Evolutionary conservation across 2,329 filamentous ascomycete genomes (phyloP).

Genomic region (Exophiala dermatitidis): DNA sequence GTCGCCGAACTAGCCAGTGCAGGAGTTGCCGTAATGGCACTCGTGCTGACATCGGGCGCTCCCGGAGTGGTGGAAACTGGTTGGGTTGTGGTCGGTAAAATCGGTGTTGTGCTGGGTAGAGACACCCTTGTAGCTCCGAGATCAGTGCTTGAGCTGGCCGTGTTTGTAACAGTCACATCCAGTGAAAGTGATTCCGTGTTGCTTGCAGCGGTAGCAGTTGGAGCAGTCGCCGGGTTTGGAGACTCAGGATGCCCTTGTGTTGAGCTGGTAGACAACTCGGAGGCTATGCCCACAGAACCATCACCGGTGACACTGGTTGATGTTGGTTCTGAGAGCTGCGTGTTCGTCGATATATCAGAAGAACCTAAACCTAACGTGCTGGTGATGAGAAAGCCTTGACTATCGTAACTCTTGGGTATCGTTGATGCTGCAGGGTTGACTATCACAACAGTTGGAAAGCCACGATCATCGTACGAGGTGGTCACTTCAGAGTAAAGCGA

Average conservation of each 20-base stretch:
- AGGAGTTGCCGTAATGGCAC: no score
- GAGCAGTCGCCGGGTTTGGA: not conserved
- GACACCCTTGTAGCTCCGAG: no score
- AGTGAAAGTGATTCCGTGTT: not conserved
- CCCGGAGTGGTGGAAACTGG: no score
- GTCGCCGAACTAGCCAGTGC: no score
- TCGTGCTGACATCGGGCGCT: no score
- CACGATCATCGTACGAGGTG: conserved; percentile 42
- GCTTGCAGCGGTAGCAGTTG: not conserved
- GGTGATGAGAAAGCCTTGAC: conserved; percentile 41
- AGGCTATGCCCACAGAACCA: not conserved
- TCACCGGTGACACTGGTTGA: not conserved
- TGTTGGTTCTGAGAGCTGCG: not conserved
- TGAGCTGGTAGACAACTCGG: not conserved
- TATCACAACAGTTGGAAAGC: conserved; percentile 45
- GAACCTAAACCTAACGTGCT: not conserved
- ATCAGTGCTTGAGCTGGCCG: not conserved
- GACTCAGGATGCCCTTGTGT: not conserved
- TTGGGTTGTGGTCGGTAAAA: no score
- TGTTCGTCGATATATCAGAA: not conserved
- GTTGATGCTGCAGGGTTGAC: conserved; percentile 32
- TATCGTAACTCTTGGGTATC: conserved; percentile 39
- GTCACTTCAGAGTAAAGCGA: conserved; percentile 43
- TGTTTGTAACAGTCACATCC: not conserved
- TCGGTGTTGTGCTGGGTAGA: no score